Conservation (phyloP, 2,329 filamentous ascomycete species). For the Colletotrichum tofieldiae region DNA sequence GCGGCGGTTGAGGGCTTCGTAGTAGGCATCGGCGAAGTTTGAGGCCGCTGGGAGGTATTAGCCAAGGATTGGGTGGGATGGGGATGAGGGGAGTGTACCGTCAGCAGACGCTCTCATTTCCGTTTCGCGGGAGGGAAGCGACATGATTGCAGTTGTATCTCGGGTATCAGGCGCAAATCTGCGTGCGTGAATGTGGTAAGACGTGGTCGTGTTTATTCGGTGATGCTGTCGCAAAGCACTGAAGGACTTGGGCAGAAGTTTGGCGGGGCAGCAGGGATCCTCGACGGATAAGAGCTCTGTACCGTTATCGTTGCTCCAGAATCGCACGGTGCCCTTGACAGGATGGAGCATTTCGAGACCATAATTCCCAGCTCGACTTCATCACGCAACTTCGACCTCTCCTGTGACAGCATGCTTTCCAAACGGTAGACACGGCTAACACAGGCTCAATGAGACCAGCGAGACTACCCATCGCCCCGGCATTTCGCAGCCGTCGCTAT, state of each 20-base stretch:
- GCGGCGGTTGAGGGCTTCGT: slow-evolving; percentile 79
- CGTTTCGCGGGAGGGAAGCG: slow-evolving; percentile 58
- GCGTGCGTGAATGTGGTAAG: neutral
- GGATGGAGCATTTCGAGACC: slow-evolving; percentile 4
- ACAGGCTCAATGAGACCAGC: slow-evolving; percentile 29
- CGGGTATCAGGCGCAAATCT: too few relatives aligned
- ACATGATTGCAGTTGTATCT: slow-evolving; percentile 47
- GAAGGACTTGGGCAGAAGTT: slow-evolving; percentile 25
- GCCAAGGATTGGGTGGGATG: neutral
- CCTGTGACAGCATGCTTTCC: neutral
- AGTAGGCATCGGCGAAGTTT: slow-evolving; percentile 81
- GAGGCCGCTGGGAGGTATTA: slow-evolving; percentile 71
- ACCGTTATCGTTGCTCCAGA: slow-evolving; percentile 27
- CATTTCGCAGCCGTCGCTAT: slow-evolving; percentile 14
- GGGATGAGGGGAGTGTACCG: slow-evolving; percentile 52
- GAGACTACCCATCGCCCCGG: slow-evolving; percentile 30
- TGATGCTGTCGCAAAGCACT: slow-evolving; percentile 22
- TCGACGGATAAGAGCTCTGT: slow-evolving; percentile 36
- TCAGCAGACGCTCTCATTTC: slow-evolving; percentile 64
- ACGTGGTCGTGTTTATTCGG: slow-evolving; percentile 5
- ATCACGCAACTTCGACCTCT: neutral
- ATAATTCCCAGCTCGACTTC: neutral
- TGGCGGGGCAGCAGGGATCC: slow-evolving; percentile 30
- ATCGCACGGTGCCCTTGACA: slow-evolving; percentile 20
- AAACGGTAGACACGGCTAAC: neutral